These are phyloP conservation scores for Mucor irregularis DNA, from an alignment of 371 early-diverging fungal species.

Conservation along the genomic window DNA sequence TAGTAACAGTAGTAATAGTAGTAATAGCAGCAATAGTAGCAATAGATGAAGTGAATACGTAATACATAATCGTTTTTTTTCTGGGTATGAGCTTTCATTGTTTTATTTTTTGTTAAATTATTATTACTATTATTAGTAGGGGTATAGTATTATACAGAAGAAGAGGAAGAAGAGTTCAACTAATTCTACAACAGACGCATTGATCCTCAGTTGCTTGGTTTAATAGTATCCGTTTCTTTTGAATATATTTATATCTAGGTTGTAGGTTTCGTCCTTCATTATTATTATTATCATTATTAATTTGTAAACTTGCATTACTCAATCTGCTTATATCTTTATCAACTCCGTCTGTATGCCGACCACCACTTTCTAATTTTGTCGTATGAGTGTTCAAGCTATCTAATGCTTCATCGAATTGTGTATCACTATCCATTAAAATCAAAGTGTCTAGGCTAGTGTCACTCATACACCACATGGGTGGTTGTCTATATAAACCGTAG, in stretches of 20 bases:
- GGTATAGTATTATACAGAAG: too few relatives aligned
- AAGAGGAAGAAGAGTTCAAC: constrained; percentile 5
- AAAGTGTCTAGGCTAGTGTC: constrained; percentile 29
- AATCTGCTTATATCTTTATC: not conserved
- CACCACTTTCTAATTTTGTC: too few relatives aligned
- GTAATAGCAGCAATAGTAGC: too few relatives aligned
- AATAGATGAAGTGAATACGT: too few relatives aligned
- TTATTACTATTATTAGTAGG: too few relatives aligned
- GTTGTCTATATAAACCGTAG: constrained; percentile 35
- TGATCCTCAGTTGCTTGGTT: not conserved
- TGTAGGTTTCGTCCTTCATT: not conserved
- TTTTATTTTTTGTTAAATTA: too few relatives aligned
- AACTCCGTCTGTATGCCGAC: not conserved
- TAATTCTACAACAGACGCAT: constrained; percentile 16
- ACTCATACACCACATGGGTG: constrained; percentile 33
- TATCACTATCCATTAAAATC: constrained; percentile 18
- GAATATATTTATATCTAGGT: not conserved
- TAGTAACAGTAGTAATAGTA: too few relatives aligned
- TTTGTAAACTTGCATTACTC: not conserved
- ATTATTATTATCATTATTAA: not conserved
- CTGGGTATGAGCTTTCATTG: too few relatives aligned
- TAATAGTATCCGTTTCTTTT: not conserved
- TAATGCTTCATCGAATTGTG: not conserved
- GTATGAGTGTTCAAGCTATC: not conserved
- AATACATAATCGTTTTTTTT: too few relatives aligned